These are phyloP conservation scores for Ulvella scutata DNA, from an alignment of 139 green algal genomes.

Conservation along the genomic window DNA sequence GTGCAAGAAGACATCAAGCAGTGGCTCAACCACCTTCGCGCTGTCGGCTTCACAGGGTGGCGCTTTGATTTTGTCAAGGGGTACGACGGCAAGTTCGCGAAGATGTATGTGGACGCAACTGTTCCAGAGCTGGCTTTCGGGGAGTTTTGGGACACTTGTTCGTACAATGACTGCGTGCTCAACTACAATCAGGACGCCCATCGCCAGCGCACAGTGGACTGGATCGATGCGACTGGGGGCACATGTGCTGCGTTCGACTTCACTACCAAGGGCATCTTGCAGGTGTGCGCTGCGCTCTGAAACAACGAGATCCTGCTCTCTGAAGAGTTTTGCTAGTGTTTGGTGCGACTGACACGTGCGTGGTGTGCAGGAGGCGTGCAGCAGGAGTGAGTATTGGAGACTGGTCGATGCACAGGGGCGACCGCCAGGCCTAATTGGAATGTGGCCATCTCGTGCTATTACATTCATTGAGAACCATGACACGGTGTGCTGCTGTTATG, in stretches of 20 bases:
- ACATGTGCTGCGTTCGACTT: slow-evolving; percentile 90
- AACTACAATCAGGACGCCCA: slow-evolving; percentile 83
- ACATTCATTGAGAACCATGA: slow-evolving; percentile 98
- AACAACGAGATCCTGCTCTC: not conserved
- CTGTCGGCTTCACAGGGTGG: slow-evolving; percentile 89
- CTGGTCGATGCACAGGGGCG: slow-evolving; percentile 74
- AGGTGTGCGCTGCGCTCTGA: slow-evolving; percentile 31
- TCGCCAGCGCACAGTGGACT: slow-evolving; percentile 83
- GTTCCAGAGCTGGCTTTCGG: slow-evolving; percentile 78
- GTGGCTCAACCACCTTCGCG: slow-evolving; percentile 75
- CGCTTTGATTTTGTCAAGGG: slow-evolving; percentile 90
- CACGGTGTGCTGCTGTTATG: slow-evolving; percentile 32
- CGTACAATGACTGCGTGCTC: slow-evolving; percentile 87
- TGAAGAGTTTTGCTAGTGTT: not conserved
- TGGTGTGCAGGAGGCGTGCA: slow-evolving; percentile 35
- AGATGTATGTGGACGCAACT: slow-evolving; percentile 65
- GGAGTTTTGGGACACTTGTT: slow-evolving; percentile 91
- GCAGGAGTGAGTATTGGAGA: slow-evolving; percentile 70
- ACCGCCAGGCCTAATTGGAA: slow-evolving; percentile 68
- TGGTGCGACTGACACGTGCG: too few relatives aligned
- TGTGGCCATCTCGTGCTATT: slow-evolving; percentile 68
- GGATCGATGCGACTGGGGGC: slow-evolving; percentile 77
- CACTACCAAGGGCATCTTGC: slow-evolving; percentile 91
- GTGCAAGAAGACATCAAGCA: slow-evolving; percentile 52
- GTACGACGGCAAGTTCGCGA: slow-evolving; percentile 33